Evolutionary conservation across 352 stramenopile genomes (phyloP).

Genomic region (Phytophthora pinifolia): DNA sequence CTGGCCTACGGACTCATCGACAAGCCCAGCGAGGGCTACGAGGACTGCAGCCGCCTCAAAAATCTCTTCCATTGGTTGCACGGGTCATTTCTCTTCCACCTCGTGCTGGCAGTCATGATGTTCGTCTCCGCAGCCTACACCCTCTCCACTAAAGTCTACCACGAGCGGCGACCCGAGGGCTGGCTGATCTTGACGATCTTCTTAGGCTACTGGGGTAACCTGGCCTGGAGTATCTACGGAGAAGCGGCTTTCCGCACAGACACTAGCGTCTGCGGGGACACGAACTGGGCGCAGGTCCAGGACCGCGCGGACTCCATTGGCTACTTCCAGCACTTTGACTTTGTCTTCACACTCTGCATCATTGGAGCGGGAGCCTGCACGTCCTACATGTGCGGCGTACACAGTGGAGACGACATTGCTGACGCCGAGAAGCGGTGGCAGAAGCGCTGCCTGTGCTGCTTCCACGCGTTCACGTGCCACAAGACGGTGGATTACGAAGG

Average conservation of each 20-base stretch:
- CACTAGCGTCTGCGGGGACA: conserved; percentile 49
- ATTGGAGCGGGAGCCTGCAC: conserved; percentile 43
- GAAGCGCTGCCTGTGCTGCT: conserved; percentile 59
- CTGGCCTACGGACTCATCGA: conserved; percentile 49
- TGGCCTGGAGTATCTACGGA: conserved; percentile 62
- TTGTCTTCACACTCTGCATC: conserved; percentile 53
- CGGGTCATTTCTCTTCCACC: conserved; percentile 54
- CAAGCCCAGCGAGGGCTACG: conserved; percentile 38
- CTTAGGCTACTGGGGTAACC: conserved; percentile 50
- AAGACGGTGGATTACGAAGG: conserved; percentile 36
- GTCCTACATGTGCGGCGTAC: conserved; percentile 70
- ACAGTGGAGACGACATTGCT: conserved; percentile 48
- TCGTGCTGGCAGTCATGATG: conserved; percentile 42
- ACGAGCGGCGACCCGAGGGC: conserved; percentile 50
- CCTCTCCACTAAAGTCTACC: conserved; percentile 59
- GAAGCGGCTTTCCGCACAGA: conserved; percentile 51
- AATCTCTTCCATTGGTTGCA: conserved; percentile 64
- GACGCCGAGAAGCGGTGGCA: conserved; percentile 72
- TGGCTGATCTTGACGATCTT: conserved; percentile 62
- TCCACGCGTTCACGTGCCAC: conserved; percentile 57
- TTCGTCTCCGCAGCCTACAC: conserved; percentile 42
- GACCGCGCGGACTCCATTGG: conserved; percentile 55
- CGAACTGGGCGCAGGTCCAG: conserved; percentile 53
- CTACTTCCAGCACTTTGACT: conserved; percentile 74
- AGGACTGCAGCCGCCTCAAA: conserved; percentile 40